Evolutionary conservation across 192 early-diverging fungal species (phyloP).

Genomic region (Dissophora globulifera): DNA sequence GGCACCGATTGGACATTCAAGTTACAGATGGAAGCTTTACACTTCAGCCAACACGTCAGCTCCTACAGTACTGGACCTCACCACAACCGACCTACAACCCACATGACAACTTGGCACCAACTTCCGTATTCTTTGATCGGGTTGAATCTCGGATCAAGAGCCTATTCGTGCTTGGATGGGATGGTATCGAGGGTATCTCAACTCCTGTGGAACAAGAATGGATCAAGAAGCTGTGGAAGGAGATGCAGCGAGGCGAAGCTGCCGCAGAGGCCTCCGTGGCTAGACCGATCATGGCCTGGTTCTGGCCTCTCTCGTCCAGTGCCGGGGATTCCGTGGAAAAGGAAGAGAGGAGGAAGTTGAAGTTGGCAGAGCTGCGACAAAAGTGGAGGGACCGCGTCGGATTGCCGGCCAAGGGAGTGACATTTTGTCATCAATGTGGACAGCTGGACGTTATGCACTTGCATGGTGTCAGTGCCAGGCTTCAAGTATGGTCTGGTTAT

Average conservation of each 20-base stretch:
- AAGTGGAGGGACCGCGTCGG: slow-evolving; percentile 32
- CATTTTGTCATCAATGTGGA: slow-evolving; percentile 30
- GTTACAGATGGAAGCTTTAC: slow-evolving; percentile 26
- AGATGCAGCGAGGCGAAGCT: slow-evolving; percentile 32
- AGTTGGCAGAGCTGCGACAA: slow-evolving; percentile 24
- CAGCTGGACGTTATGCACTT: slow-evolving; percentile 50
- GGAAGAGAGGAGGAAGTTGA: slow-evolving; percentile 27
- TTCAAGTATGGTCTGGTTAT: slow-evolving; percentile 46
- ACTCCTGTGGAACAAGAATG: slow-evolving; percentile 28
- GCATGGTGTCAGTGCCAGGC: slow-evolving; percentile 22
- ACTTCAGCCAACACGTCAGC: slow-evolving; percentile 7
- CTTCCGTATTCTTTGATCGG: slow-evolving; percentile 10
- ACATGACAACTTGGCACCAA: slow-evolving; percentile 22
- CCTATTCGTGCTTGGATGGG: slow-evolving; percentile 28
- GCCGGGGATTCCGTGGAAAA: background rate
- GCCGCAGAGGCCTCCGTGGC: slow-evolving; percentile 2
- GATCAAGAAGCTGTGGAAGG: slow-evolving; percentile 23
- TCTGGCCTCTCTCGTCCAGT: background rate
- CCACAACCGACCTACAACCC: slow-evolving; percentile 16
- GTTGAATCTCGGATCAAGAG: slow-evolving; percentile 18
- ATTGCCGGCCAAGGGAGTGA: slow-evolving; percentile 21
- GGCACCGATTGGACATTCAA: slow-evolving; percentile 37
- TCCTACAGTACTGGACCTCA: slow-evolving; percentile 35
- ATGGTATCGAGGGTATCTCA: slow-evolving; percentile 26
- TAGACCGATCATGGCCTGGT: background rate